Evolutionary conservation across 2,329 filamentous ascomycete genomes (phyloP).

Genomic region (Chaetothyriales sp.): DNA sequence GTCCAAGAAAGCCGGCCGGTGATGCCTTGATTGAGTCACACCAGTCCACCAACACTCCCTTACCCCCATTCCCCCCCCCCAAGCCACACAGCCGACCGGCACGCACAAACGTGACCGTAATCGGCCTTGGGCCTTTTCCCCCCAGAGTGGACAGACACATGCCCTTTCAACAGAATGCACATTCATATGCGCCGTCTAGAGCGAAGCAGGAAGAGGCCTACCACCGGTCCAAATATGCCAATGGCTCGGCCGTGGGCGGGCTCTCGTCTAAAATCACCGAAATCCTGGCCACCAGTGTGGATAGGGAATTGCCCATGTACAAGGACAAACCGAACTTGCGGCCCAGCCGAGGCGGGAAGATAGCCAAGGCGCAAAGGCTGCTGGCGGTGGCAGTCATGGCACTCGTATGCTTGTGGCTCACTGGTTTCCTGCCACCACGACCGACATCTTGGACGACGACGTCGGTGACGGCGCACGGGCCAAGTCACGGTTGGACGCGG

Average conservation of each 20-base stretch:
- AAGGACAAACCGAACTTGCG: conserved; percentile 86
- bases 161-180: neutral
- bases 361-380: conserved; percentile 52
- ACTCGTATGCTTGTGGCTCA: conserved; percentile 52
- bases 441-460: neutral
- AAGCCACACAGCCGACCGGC: no score
- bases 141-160: neutral
- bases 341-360: conserved; percentile 42
- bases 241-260: conserved; percentile 26
- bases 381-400: conserved; percentile 42
- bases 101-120: no score
- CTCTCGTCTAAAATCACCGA: conserved; percentile 50
- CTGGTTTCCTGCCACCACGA: conserved; percentile 41
- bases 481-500: conserved; percentile 7
- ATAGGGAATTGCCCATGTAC: conserved; percentile 74
- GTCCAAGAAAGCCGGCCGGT: no score
- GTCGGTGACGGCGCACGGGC: neutral
- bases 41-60: no score
- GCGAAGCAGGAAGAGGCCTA: conserved; percentile 28
- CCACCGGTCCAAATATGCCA: conserved; percentile 21
- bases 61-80: no score
- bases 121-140: neutral
- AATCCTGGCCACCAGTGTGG: conserved; percentile 43
- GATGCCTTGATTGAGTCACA: no score
- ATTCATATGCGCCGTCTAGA: neutral